Percentiles rank a stretch among this genome's conserved stretches.
phyloP scores from a whole-genome alignment of 2,329 filamentous ascomycete species.

The Dactylellina cionopaga region DNA sequence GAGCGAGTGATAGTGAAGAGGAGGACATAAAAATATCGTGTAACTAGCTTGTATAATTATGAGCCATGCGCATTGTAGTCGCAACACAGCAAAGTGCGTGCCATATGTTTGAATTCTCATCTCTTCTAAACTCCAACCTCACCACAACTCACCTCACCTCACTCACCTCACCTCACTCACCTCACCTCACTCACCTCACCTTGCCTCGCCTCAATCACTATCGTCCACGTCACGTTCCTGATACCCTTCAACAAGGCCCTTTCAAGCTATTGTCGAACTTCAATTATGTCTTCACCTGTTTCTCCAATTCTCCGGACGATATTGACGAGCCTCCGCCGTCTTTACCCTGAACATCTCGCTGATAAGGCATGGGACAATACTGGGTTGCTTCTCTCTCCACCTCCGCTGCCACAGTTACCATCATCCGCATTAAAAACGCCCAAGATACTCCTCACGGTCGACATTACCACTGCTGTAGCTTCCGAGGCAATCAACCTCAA shows the following conservation, averaged over 20 bases:
- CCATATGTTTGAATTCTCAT: no score
- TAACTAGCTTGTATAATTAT: no score
- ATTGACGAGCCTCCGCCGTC: constrained; percentile 27
- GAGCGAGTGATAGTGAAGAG: no score
- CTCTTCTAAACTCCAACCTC: no score
- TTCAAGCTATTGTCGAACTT: background rate
- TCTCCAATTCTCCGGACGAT: constrained; percentile 49
- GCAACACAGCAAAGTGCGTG: no score
- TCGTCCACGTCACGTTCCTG: background rate
- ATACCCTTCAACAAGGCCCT: background rate
- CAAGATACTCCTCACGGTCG: constrained; percentile 81
- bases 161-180: no score
- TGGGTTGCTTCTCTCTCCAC: constrained; percentile 77
- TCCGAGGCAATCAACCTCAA: constrained; percentile 84
- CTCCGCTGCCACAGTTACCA: constrained; percentile 7
- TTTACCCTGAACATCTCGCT: constrained; percentile 85
- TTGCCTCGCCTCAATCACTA: no score
- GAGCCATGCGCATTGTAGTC: no score
- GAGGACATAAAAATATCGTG: no score
- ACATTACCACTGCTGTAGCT: constrained; percentile 87
- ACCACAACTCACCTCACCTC: no score
- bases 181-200: no score
- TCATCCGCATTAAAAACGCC: constrained; percentile 64
- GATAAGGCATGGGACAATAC: constrained; percentile 96
- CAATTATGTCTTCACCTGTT: constrained; percentile 12